These are phyloP conservation scores for Lolium multiflorum DNA, from an alignment of 176 grass and related monocot genomes.

Conservation along the genomic window DNA sequence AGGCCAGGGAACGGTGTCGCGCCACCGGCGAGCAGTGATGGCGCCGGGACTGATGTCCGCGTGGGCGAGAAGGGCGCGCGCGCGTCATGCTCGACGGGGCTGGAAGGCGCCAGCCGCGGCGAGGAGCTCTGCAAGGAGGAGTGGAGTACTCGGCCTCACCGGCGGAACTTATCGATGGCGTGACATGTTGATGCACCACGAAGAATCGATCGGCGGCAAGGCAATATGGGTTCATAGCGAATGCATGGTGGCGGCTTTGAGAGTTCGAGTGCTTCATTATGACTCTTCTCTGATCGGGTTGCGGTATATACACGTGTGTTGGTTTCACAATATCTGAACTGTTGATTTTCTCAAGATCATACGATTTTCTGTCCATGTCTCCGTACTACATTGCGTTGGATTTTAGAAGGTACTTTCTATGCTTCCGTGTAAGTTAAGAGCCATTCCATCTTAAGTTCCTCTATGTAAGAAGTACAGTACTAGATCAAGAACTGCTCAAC, in stretches of 20 bases:
- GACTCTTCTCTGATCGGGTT: neutral
- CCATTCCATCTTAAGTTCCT: too few species aligned
- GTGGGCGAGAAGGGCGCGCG: conserved; percentile 24
- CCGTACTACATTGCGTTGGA: neutral
- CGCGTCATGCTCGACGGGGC: neutral
- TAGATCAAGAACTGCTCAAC: too few species aligned
- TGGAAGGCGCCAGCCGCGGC: conserved; percentile 12
- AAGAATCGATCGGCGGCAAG: neutral
- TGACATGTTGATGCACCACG: conserved; percentile 22
- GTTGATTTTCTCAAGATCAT: conserved; percentile 14
- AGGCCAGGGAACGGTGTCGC: conserved; percentile 2
- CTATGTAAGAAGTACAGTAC: too few species aligned
- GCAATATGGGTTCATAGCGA: too few species aligned
- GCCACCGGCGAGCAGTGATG: conserved; percentile 37
- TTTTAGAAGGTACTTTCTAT: neutral
- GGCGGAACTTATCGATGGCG: conserved; percentile 43
- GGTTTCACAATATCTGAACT: neutral
- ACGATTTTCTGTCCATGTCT: neutral
- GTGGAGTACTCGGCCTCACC: conserved; percentile 42
- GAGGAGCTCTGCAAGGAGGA: conserved; percentile 41
- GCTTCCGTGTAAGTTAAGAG: too few species aligned
- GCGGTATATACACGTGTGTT: conserved; percentile 16
- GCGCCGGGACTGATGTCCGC: neutral
- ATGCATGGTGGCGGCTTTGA: neutral
- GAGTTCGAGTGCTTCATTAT: neutral